These are phyloP conservation scores for Solanum virginianum DNA, from an alignment of 257 asterid species.

Conservation along the genomic window DNA sequence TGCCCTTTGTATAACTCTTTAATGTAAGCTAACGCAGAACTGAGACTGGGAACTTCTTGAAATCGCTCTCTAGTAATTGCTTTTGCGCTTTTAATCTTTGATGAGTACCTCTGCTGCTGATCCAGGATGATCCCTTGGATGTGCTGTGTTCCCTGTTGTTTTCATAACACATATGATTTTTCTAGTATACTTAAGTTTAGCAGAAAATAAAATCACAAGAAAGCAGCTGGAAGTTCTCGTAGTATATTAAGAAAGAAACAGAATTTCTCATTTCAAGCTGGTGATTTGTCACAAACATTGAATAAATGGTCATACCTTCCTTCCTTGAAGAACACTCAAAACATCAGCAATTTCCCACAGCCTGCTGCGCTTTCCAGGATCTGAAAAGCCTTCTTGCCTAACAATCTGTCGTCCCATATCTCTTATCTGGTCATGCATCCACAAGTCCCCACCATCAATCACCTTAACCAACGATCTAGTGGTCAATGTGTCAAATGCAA, in stretches of 20 bases:
- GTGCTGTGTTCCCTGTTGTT: slow-evolving; percentile 10
- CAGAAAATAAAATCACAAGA: neutral
- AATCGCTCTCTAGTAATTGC: slow-evolving; percentile 6
- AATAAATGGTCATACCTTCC: slow-evolving; percentile 6
- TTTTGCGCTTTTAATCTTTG: neutral
- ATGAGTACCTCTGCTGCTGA: neutral
- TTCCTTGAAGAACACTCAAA: slow-evolving; percentile 6
- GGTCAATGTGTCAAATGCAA: slow-evolving; percentile 5
- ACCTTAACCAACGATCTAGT: slow-evolving; percentile 14
- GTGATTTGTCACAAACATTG: neutral
- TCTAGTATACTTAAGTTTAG: neutral
- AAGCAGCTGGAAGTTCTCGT: neutral
- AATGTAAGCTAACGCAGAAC: slow-evolving; percentile 4
- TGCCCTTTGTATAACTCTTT: slow-evolving; percentile 4
- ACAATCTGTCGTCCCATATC: slow-evolving; percentile 30
- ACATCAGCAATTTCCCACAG: slow-evolving; percentile 17
- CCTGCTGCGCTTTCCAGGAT: slow-evolving; percentile 12
- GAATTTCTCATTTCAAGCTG: neutral
- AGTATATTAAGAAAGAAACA: neutral
- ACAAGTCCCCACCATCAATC: slow-evolving; percentile 8
- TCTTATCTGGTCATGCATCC: slow-evolving; percentile 24
- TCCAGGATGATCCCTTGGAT: slow-evolving; percentile 18
- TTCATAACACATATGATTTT: neutral
- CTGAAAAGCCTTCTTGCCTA: neutral
- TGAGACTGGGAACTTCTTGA: neutral